Percentiles rank a stretch among this genome's conserved stretches.
phyloP scores from a whole-genome alignment of 306 rosid species.

The Quercus alba region DNA sequence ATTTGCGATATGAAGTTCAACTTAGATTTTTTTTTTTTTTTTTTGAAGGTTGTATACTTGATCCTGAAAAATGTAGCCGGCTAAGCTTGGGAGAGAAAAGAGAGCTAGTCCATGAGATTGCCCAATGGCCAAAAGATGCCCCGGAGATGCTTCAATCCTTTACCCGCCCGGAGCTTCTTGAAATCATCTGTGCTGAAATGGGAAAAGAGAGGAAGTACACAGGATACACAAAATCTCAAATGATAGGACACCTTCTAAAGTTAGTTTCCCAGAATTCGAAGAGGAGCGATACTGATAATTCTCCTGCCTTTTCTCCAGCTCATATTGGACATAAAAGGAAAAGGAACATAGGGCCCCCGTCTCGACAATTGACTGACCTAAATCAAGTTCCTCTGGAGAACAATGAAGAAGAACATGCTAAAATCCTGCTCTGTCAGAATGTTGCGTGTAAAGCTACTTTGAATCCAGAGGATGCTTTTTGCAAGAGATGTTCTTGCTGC shows the following conservation, averaged over 20 bases:
- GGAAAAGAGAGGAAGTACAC: conserved; percentile 90
- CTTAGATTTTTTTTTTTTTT: background rate
- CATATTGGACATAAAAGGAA: conserved; percentile 60
- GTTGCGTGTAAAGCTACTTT: conserved; percentile 75
- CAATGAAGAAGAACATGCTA: conserved; percentile 39
- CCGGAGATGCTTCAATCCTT: conserved; percentile 62
- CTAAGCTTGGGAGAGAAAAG: conserved; percentile 69
- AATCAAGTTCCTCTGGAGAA: conserved; percentile 29
- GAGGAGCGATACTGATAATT: conserved; percentile 22
- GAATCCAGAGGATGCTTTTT: conserved; percentile 58
- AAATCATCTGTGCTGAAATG: conserved; percentile 82
- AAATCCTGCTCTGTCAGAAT: conserved; percentile 58
- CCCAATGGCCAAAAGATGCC: conserved; percentile 60
- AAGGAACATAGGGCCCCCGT: conserved; percentile 28
- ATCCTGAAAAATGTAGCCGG: conserved; percentile 51
- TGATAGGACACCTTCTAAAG: conserved; percentile 74
- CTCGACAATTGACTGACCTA: conserved; percentile 28
- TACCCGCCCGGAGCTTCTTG: conserved; percentile 77
- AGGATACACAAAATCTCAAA: conserved; percentile 69
- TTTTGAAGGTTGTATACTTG: conserved; percentile 53
- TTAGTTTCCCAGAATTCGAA: conserved; percentile 57
- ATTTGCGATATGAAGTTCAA: background rate
- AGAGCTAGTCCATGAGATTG: conserved; percentile 65
- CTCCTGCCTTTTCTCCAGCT: conserved; percentile 25
- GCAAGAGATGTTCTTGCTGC: conserved; percentile 95